A percentile compares a stretch with the other conserved stretches of the same genome.
Conservation (phyloP, 148 eudicot genomes). For the Euryodendron excelsum region DNA sequence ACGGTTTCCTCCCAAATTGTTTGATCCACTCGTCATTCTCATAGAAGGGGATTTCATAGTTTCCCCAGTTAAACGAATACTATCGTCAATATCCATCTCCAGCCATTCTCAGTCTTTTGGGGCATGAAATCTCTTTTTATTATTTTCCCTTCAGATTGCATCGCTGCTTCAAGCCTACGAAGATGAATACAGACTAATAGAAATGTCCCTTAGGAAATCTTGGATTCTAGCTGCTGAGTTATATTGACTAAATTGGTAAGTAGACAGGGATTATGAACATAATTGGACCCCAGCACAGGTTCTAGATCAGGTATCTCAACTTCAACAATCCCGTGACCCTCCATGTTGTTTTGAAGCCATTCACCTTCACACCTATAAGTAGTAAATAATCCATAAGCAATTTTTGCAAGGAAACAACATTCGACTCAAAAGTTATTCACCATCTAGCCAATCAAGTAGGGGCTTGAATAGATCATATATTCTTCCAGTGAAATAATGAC, state of each 20-base stretch:
- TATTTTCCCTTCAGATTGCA: constrained; percentile 89
- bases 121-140: constrained; percentile 75
- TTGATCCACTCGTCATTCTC: constrained; percentile 71
- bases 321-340: constrained; percentile 93
- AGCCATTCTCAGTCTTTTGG: constrained; percentile 86
- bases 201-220: background rate
- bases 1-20: constrained; percentile 72
- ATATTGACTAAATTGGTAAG: background rate
- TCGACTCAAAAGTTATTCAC: background rate
- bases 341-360: constrained; percentile 86
- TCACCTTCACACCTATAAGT: constrained; percentile 82
- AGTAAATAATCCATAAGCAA: constrained; percentile 8
- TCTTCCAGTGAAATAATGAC: background rate
- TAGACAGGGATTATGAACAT: constrained; percentile 24
- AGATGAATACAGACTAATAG: constrained; percentile 16
- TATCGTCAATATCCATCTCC: constrained; percentile 94
- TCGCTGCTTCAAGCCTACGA: constrained; percentile 81
- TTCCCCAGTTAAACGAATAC: constrained; percentile 50
- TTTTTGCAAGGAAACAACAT: background rate
- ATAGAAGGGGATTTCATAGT: constrained; percentile 68
- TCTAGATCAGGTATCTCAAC: constrained; percentile 81
- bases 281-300: constrained; percentile 94
- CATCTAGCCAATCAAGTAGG: background rate
- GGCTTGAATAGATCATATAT: background rate
- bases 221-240: background rate